A percentile compares a stretch with the other conserved stretches of the same genome.
These are phyloP conservation scores for Pilatotrama ljubarskyi DNA, from an alignment of 768 basidiomycete species.

Conservation along the genomic window DNA sequence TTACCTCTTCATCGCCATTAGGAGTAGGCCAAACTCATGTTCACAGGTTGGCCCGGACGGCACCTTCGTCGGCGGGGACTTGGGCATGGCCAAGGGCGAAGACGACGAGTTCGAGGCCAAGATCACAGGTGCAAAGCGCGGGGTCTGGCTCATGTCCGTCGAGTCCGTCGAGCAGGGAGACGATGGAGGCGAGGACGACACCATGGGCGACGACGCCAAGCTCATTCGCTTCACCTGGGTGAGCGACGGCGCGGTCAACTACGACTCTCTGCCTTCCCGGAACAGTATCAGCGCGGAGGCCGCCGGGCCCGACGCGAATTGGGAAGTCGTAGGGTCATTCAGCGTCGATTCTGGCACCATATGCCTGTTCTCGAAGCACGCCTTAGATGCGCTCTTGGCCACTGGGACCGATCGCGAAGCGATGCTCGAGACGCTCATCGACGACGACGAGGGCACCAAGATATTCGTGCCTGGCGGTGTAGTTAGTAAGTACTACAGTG, in stretches of 20 bases:
- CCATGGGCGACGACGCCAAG: neutral
- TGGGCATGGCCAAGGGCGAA: neutral
- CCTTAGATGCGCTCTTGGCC: neutral
- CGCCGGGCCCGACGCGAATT: neutral
- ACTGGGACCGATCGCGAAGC: neutral
- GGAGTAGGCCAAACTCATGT: too few species aligned
- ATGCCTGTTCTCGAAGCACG: neutral
- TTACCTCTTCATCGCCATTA: neutral
- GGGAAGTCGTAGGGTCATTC: neutral
- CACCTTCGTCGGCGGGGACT: neutral
- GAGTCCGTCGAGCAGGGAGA: neutral
- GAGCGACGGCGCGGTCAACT: neutral
- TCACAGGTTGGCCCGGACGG: neutral
- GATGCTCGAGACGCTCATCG: neutral
- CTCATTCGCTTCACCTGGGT: neutral
- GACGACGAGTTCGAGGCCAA: constrained; percentile 1
- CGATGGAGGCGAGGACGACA: neutral
- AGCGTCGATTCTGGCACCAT: constrained; percentile 1
- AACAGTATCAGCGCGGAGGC: neutral
- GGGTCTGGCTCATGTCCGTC: neutral
- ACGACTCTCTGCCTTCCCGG: neutral
- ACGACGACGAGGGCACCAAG: neutral
- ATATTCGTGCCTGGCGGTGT: neutral
- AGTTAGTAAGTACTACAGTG: neutral
- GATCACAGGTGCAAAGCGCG: neutral